Conservation (phyloP, 768 basidiomycete genomes). For the Pleurotus salmoneostramineus region DNA sequence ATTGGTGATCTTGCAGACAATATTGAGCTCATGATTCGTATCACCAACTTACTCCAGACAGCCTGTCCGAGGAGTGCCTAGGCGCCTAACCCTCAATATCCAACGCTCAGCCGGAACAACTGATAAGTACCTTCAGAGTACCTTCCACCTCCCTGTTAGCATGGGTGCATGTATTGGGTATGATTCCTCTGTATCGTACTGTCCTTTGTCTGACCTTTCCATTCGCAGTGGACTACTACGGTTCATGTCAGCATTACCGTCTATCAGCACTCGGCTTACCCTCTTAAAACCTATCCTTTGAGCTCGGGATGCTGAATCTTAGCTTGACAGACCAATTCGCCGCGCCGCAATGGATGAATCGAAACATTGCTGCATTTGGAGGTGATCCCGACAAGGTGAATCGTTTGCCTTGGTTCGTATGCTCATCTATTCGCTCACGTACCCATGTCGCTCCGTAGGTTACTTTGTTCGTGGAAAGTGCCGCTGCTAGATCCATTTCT, state of each 20-base stretch:
- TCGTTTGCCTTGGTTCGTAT: not conserved
- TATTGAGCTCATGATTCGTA: not conserved
- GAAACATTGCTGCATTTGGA: conserved; percentile 51
- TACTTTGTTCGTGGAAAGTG: conserved; percentile 44
- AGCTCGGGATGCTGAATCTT: conserved; percentile 29
- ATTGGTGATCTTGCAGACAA: not conserved
- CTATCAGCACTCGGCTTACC: conserved; percentile 42
- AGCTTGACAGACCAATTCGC: conserved; percentile 34
- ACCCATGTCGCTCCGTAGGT: conserved; percentile 22
- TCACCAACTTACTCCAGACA: not conserved
- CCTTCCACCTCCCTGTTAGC: conserved; percentile 32
- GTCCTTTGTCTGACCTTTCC: not conserved
- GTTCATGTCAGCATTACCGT: conserved; percentile 46
- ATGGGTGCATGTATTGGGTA: conserved; percentile 27
- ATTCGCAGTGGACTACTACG: conserved; percentile 28
- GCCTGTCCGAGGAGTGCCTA: conserved; percentile 41
- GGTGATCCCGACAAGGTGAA: conserved; percentile 43
- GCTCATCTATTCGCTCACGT: not conserved
- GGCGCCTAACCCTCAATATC: conserved; percentile 40
- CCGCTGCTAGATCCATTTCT: conserved; percentile 39
- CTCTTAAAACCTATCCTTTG: conserved; percentile 30
- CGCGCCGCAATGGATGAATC: conserved; percentile 46
- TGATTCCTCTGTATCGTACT: not conserved
- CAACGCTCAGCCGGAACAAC: conserved; percentile 29
- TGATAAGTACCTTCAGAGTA: no score